A percentile compares a stretch with the other conserved stretches of the same genome.
These are phyloP conservation scores for Podospora appendiculata DNA, from an alignment of 495 filamentous ascomycete species.

Conservation along the genomic window DNA sequence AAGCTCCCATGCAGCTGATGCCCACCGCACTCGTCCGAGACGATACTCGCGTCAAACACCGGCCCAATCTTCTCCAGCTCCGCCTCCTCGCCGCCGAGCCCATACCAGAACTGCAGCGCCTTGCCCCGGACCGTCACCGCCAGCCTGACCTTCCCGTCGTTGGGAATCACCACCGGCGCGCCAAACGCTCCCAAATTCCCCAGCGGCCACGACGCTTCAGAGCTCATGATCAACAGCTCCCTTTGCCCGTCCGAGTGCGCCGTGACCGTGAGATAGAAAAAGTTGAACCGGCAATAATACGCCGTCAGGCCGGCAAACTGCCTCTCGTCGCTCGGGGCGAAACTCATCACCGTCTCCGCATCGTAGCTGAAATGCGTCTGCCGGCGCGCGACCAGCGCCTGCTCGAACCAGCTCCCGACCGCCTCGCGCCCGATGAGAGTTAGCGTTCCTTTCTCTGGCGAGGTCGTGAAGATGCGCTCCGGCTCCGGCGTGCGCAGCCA, in stretches of 20 bases:
- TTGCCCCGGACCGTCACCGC: slow-evolving; percentile 38
- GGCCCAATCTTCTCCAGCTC: slow-evolving; percentile 44
- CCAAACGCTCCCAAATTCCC: slow-evolving; percentile 25
- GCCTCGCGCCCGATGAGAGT: slow-evolving; percentile 40
- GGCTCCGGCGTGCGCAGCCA: slow-evolving; percentile 49
- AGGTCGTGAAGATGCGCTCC: slow-evolving; percentile 42
- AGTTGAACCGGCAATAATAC: slow-evolving; percentile 52
- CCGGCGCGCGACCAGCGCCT: slow-evolving; percentile 44
- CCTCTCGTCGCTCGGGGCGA: slow-evolving; percentile 43
- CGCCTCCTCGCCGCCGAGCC: slow-evolving; percentile 23
- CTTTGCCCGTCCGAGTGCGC: slow-evolving; percentile 45
- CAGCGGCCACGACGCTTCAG: slow-evolving; percentile 43
- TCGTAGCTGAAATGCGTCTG: slow-evolving; percentile 50
- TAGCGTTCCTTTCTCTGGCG: slow-evolving; percentile 27
- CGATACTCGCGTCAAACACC: slow-evolving; percentile 43
- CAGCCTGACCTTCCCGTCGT: slow-evolving; percentile 43
- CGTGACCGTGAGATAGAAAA: slow-evolving; percentile 51
- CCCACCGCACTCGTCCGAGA: slow-evolving; percentile 49
- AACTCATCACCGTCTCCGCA: slow-evolving; percentile 46
- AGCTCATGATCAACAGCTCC: slow-evolving; percentile 43
- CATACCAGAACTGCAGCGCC: slow-evolving; percentile 44
- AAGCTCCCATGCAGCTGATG: slow-evolving; percentile 50
- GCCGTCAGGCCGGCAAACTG: slow-evolving; percentile 50
- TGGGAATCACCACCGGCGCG: slow-evolving; percentile 35
- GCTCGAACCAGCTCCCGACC: slow-evolving; percentile 50